Conservation (phyloP, 192 early-diverging fungal species). For the Bifiguratus adelaidae region DNA sequence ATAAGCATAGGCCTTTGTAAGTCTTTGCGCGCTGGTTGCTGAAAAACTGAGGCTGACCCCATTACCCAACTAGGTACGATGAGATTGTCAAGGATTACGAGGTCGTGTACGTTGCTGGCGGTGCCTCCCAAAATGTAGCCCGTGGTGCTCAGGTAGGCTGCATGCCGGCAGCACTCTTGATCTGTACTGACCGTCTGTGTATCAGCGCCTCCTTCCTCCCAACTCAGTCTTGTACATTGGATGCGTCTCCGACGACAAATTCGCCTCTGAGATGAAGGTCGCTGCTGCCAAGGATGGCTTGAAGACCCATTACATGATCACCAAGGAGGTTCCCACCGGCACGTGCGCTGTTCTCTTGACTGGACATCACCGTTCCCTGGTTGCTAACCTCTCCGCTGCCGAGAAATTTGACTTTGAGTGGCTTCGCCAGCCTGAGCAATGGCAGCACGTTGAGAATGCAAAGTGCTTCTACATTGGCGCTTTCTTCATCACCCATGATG, state of each 20-base stretch:
- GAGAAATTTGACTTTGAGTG: constrained; percentile 64
- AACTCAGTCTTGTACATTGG: constrained; percentile 89
- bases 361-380: constrained; percentile 74
- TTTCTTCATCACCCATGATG: constrained; percentile 80
- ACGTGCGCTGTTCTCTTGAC: constrained; percentile 95
- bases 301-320: constrained; percentile 80
- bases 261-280: constrained; percentile 57
- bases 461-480: constrained; percentile 90
- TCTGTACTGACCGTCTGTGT: neutral
- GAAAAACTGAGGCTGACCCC: neutral
- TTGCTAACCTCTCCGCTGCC: constrained; percentile 92
- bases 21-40: constrained; percentile 11
- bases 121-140: constrained; percentile 93
- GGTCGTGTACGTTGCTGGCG: constrained; percentile 87
- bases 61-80: constrained; percentile 49
- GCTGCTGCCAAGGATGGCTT: constrained; percentile 81
- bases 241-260: constrained; percentile 82
- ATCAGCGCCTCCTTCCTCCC: constrained; percentile 75
- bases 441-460: constrained; percentile 79
- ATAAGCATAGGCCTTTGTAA: constrained; percentile 77
- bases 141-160: constrained; percentile 58
- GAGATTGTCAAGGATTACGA: constrained; percentile 66
- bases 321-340: constrained; percentile 71
- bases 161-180: neutral
- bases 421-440: constrained; percentile 54